A percentile compares a stretch with the other conserved stretches of the same genome.
These are phyloP conservation scores for Euphorbia lathyris DNA, from an alignment of 345 rosid genomes.

Conservation along the genomic window DNA sequence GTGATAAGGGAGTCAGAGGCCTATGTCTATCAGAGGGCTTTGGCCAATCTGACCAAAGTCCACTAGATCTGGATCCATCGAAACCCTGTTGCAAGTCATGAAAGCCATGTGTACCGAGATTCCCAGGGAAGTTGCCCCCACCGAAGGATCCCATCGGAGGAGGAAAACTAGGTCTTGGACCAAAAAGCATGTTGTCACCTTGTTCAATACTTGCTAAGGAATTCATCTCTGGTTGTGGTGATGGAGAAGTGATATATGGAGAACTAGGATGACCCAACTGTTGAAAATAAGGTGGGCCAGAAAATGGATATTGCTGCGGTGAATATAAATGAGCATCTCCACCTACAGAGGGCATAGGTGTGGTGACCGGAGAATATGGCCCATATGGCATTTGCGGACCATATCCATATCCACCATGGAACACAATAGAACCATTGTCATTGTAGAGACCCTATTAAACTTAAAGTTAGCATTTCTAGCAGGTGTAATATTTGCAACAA, in stretches of 20 bases:
- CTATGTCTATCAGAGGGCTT: conserved; percentile 70
- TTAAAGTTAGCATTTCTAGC: conserved; percentile 16
- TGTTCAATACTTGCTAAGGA: conserved; percentile 54
- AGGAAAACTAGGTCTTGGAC: conserved; percentile 68
- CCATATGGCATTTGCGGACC: conserved; percentile 84
- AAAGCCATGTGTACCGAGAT: conserved; percentile 55
- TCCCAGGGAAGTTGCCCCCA: conserved; percentile 49
- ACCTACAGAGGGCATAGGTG: conserved; percentile 67
- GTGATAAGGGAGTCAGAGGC: conserved; percentile 56
- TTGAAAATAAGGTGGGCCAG: conserved; percentile 64
- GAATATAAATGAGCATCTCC: conserved; percentile 68
- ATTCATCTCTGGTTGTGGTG: conserved; percentile 61
- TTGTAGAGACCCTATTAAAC: conserved; percentile 63
- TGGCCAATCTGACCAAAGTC: conserved; percentile 77
- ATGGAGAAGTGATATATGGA: conserved; percentile 66
- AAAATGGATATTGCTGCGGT: conserved; percentile 66
- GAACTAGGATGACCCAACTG: conserved; percentile 69
- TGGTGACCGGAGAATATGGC: conserved; percentile 81
- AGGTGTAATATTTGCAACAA: conserved; percentile 1
- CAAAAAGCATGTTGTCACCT: conserved; percentile 61
- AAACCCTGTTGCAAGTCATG: conserved; percentile 71
- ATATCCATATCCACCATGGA: conserved; percentile 80
- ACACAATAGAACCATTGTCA: conserved; percentile 68
- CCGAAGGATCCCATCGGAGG: conserved; percentile 67
- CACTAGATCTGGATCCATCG: conserved; percentile 70